phyloP scores from a whole-genome alignment of 2,329 filamentous ascomycete species.

The Trichoderma guizhouense region DNA sequence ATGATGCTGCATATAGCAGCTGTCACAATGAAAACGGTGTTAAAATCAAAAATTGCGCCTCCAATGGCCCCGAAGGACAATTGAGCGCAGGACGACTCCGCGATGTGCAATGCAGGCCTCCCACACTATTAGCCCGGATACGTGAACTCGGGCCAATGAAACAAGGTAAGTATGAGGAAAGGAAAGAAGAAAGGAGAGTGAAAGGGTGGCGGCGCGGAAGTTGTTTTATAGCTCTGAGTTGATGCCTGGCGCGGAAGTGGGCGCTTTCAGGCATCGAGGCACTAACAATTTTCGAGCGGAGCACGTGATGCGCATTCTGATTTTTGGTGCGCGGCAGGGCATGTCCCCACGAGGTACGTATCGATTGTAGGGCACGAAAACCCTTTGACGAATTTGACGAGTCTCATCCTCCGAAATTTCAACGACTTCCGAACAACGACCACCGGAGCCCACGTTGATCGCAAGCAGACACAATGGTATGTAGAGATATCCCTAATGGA shows the following conservation, averaged over 20 bases:
- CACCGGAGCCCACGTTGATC: slow-evolving; percentile 46
- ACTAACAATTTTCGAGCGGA: neutral
- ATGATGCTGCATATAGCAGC: slow-evolving; percentile 37
- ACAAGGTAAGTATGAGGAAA: slow-evolving; percentile 56
- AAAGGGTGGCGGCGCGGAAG: slow-evolving; percentile 9
- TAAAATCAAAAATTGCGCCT: slow-evolving; percentile 52
- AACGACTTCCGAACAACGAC: slow-evolving; percentile 41
- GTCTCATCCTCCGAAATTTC: slow-evolving; percentile 38
- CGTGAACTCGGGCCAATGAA: slow-evolving; percentile 39
- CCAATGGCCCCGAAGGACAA: slow-evolving; percentile 55
- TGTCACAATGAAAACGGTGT: slow-evolving; percentile 44
- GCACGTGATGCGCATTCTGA: slow-evolving; percentile 24
- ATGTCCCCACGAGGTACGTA: slow-evolving; percentile 34
- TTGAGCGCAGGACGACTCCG: slow-evolving; percentile 47
- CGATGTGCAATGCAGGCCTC: slow-evolving; percentile 56
- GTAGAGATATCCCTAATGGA: slow-evolving; percentile 26
- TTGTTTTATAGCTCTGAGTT: slow-evolving; percentile 34
- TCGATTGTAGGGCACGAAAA: slow-evolving; percentile 41
- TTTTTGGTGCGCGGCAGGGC: slow-evolving; percentile 22
- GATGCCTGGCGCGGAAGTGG: slow-evolving; percentile 27
- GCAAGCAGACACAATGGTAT: slow-evolving; percentile 55
- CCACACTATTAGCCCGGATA: too few relatives aligned
- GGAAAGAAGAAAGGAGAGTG: slow-evolving; percentile 31
- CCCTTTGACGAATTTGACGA: slow-evolving; percentile 42
- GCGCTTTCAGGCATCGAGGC: slow-evolving; percentile 15